A percentile compares a stretch with the other conserved stretches of the same genome.
Conservation (phyloP, 177 flowering plant genomes). For the Tripterygium wilfordii region DNA sequence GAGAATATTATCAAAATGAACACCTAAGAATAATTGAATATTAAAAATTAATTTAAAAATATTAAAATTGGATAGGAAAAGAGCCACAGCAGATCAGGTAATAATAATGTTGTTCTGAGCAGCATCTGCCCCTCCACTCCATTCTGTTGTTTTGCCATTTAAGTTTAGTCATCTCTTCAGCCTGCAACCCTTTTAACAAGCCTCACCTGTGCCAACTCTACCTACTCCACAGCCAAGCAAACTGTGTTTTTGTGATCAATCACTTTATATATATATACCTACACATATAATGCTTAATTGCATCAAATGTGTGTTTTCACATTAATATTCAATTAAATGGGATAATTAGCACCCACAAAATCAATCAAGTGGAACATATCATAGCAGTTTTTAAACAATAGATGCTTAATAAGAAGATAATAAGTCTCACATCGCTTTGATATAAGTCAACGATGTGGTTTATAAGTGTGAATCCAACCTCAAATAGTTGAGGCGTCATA, state of each 20-base stretch:
- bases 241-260: conserved; percentile 49
- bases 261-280: conserved; percentile 1
- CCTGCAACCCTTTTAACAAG: conserved; percentile 24
- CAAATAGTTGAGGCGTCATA: no score
- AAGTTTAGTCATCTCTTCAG: neutral
- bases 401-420: no score
- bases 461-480: no score
- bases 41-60: conserved; percentile 12
- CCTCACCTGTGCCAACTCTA: conserved; percentile 25
- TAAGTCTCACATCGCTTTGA: no score
- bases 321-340: no score
- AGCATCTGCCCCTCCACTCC: conserved; percentile 18
- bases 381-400: no score
- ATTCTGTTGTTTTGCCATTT: conserved; percentile 10
- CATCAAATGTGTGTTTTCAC: no score
- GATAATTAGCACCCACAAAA: no score
- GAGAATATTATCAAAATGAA: conserved; percentile 40
- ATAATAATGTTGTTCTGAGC: conserved; percentile 37
- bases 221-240: conserved; percentile 80
- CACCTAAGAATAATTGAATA: conserved; percentile 16
- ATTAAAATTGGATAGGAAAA: no score
- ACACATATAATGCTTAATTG: no score
- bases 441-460: no score
- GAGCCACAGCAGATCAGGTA: conserved; percentile 33
- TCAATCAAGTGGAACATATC: no score